These are phyloP conservation scores for Elaeis oleifera DNA, from an alignment of 202 grass and related monocot species.

Conservation along the genomic window DNA sequence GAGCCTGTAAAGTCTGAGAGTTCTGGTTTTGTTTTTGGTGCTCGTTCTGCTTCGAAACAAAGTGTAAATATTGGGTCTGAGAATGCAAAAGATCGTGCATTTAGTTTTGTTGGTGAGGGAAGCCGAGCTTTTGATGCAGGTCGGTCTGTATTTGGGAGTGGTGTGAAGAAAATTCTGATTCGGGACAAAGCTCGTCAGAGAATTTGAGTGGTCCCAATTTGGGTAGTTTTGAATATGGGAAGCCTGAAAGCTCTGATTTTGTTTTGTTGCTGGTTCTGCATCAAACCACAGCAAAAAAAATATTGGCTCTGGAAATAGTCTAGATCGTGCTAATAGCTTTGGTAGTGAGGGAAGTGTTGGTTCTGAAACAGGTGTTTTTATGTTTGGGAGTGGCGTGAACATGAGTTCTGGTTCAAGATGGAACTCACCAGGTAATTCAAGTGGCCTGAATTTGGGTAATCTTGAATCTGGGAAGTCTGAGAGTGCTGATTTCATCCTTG, in stretches of 20 bases:
- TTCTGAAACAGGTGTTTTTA: conserved; percentile 21
- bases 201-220: background rate
- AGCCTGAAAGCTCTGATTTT: background rate
- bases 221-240: background rate
- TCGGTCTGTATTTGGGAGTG: conserved; percentile 8
- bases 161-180: conserved; percentile 9
- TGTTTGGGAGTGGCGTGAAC: conserved; percentile 25
- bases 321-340: background rate
- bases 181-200: background rate
- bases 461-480: no score
- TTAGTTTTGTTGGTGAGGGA: no score
- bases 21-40: background rate
- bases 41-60: background rate
- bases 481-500: no score
- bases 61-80: no score
- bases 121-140: background rate
- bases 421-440: no score
- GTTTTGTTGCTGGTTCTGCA: background rate
- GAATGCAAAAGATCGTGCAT: no score
- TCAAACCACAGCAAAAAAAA: background rate
- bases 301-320: background rate
- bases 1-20: no score
- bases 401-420: no score
- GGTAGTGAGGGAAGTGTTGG: background rate
- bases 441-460: no score